Evolutionary conservation across 2,329 filamentous ascomycete genomes (phyloP).

Genomic region (Pseudovirgaria hyperparasitica): DNA sequence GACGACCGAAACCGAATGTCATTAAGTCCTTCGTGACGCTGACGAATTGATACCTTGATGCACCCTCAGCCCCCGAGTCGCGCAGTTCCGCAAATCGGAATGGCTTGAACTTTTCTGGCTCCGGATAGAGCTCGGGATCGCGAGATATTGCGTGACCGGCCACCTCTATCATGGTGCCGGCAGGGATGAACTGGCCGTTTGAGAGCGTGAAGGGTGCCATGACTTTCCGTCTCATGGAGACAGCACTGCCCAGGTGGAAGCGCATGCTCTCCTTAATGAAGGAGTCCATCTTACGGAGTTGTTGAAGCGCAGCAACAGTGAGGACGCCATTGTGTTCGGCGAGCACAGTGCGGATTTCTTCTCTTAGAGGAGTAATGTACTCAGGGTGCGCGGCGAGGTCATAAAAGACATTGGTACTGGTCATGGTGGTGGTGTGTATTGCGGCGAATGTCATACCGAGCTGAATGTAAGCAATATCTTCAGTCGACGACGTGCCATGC

Average conservation of each 20-base stretch:
- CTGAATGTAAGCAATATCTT: conserved; percentile 8
- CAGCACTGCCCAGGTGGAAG: conserved; percentile 13
- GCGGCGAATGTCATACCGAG: conserved; percentile 17
- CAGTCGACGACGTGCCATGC: conserved; percentile 5
- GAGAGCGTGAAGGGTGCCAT: conserved; percentile 39
- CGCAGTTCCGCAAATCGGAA: conserved; percentile 15
- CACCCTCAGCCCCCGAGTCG: conserved; percentile 4
- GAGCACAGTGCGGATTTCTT: conserved; percentile 28
- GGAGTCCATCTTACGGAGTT: conserved; percentile 23
- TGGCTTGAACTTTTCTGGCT: conserved; percentile 17
- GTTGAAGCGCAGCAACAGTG: conserved; percentile 16
- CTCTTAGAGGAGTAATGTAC: conserved; percentile 28
- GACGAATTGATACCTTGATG: conserved; percentile 20
- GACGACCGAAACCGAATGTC: conserved; percentile 17
- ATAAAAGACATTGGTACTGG: conserved; percentile 12
- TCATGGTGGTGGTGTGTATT: conserved; percentile 18
- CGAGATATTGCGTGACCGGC: conserved; percentile 15
- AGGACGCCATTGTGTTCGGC: conserved; percentile 19
- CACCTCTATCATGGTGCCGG: conserved; percentile 20
- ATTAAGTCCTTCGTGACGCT: conserved; percentile 14
- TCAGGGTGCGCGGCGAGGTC: conserved; percentile 15
- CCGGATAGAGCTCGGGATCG: conserved; percentile 13
- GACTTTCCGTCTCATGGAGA: conserved; percentile 39
- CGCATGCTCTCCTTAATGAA: conserved; percentile 23
- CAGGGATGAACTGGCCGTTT: conserved; percentile 36